Evolutionary conservation across 106 monocot species (phyloP), one percentile per base, ranked within the genome.

Genomic region (Posidonia australis): DNA sequence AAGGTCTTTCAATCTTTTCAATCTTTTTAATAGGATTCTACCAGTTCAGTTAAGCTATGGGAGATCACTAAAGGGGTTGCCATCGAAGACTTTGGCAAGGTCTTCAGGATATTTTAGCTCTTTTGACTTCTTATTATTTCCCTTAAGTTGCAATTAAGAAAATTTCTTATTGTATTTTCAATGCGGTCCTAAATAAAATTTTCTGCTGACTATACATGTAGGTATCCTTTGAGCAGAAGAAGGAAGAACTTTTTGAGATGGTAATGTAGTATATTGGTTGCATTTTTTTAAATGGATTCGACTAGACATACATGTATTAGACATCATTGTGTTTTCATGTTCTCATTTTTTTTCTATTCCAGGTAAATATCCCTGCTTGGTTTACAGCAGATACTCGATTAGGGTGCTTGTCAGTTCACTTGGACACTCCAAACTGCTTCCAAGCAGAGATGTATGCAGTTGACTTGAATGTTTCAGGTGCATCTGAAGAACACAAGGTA

Each of bases 311-410:
- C 21, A 24, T 57, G 7, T 20, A 22, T 21, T 65, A 9, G 17
- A 43, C 31, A 3, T 54, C 21, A 56, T 60, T 46, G 13, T 29
- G 10, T 21, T 45, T 11, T 48, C 46, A 26, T 26, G 28, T 23
- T 51, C 25, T 19, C 6, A 18, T 9, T 30, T 21, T 51, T 69
- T 70, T 20, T 21, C 61, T 47, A 23, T 48, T 58, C 49, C 61
- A 98, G 96, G 83, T 98, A 54, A 87, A 87, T 70, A 81, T 98
- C 73, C 96, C 96, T 70, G 78, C 87, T 53, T 98, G 96, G 96
- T 90, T 98, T 70, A 91, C 90, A 23, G 74, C 80, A 78, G 96
- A 98, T 77, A 85, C 90, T 54, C 82, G 90, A 1, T 78, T 98
- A 59, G 96, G 96, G 19, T 83, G 90, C 54, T 76, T 91, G 64